phyloP scores from a whole-genome alignment of 1,284 basidiomycete genomes.

The Cutaneotrichosporon dermatis region DNA sequence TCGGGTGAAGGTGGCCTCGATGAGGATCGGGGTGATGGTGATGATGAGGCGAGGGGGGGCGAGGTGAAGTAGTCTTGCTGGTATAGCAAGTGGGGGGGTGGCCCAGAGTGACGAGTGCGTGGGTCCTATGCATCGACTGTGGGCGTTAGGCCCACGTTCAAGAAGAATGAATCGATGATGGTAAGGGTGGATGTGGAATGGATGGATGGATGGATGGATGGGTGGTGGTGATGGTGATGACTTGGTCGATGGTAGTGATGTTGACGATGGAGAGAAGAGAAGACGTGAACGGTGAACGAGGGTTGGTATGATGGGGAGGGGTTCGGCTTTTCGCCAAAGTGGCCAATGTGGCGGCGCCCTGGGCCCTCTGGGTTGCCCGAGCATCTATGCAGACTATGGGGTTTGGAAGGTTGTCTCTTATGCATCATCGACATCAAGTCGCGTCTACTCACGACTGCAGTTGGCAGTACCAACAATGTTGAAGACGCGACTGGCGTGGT shows the following conservation, averaged over 20 bases:
- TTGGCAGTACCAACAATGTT: constrained; percentile 6
- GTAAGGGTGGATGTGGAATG: not conserved
- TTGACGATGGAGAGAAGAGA: not conserved
- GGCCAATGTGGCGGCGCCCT: not conserved
- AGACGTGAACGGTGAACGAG: not conserved
- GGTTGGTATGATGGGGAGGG: not conserved
- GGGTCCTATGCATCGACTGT: constrained; percentile 12
- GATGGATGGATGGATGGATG: not conserved
- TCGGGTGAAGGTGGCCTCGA: not conserved
- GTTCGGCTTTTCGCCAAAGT: not conserved
- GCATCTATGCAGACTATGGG: too few species aligned
- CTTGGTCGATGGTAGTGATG: not conserved
- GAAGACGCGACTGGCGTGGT: constrained; percentile 2
- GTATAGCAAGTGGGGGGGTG: not conserved
- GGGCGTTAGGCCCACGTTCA: constrained; percentile 17
- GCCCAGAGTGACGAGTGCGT: not conserved
- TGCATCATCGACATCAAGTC: not conserved
- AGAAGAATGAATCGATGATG: not conserved
- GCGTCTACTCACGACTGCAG: constrained; percentile 9
- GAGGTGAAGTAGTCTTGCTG: not conserved
- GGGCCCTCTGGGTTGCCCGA: not conserved
- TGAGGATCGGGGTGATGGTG: constrained; percentile 4
- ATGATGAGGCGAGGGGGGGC: not conserved
- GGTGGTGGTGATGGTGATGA: constrained; percentile 1
- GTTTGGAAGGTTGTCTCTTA: too few species aligned